These are phyloP conservation scores for Cyberlindnera euphorbiae DNA, from an alignment of 805 yeast species.

Conservation along the genomic window DNA sequence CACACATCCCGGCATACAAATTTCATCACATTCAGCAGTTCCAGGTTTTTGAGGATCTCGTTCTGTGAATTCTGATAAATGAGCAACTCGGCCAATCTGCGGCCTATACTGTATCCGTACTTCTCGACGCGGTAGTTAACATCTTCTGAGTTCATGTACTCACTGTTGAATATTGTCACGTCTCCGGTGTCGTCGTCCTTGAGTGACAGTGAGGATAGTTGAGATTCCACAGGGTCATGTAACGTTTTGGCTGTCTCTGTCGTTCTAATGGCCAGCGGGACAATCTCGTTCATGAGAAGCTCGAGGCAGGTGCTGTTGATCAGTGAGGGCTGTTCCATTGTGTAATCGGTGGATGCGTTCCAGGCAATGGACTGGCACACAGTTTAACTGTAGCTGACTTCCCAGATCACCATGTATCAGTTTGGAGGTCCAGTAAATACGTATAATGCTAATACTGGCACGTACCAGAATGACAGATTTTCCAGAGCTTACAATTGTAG, in stretches of 20 bases:
- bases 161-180: slow-evolving; percentile 34
- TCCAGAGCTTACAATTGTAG: too few species aligned
- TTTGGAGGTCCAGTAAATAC: too few species aligned
- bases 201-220: slow-evolving; percentile 2
- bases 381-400: too few species aligned
- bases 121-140: slow-evolving; percentile 57
- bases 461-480: neutral
- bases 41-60: slow-evolving; percentile 45
- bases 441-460: too few species aligned
- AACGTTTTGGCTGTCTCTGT: slow-evolving; percentile 38
- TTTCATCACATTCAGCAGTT: slow-evolving; percentile 80
- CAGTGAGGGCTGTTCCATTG: slow-evolving; percentile 1
- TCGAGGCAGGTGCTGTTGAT: slow-evolving; percentile 57
- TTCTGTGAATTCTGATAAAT: slow-evolving; percentile 44
- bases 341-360: neutral
- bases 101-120: slow-evolving; percentile 69
- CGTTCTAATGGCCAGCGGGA: slow-evolving; percentile 67
- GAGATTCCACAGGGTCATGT: slow-evolving; percentile 9
- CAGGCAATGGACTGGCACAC: too few species aligned
- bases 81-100: slow-evolving; percentile 45
- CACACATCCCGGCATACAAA: slow-evolving; percentile 91
- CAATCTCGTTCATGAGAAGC: slow-evolving; percentile 66
- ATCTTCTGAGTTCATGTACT: slow-evolving; percentile 39
- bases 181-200: slow-evolving; percentile 34
- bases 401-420: too few species aligned